phyloP scores from a whole-genome alignment of 75 land plant genomes.

The Pseudotsuga menziesii region DNA sequence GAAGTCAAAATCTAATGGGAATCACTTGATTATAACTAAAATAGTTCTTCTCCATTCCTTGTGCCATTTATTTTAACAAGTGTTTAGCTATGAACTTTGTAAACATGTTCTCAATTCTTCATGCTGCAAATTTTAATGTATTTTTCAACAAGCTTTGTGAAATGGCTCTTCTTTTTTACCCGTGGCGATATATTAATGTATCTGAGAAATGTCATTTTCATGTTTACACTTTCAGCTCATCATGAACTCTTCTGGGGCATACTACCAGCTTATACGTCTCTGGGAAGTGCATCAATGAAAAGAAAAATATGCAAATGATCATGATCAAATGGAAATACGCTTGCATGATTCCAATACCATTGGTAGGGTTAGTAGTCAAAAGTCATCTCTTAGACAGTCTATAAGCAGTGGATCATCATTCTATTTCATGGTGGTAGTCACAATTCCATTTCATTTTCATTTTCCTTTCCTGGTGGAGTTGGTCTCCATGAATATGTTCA shows the following conservation, averaged over 20 bases:
- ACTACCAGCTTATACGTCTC: constrained; percentile 59
- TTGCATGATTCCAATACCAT: constrained; percentile 15
- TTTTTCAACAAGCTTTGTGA: no score
- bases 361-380: constrained; percentile 11
- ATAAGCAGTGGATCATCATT: constrained; percentile 21
- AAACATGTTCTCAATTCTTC: no score
- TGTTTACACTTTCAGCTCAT: constrained; percentile 58
- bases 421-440: constrained; percentile 11
- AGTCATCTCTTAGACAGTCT: constrained; percentile 17
- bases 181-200: no score
- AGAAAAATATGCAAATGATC: constrained; percentile 5
- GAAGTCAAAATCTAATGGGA: no score
- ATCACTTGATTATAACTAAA: no score
- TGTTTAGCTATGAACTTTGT: no score
- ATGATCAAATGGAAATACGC: constrained; percentile 10
- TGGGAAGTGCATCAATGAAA: constrained; percentile 20
- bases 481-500: constrained; percentile 9
- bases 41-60: no score
- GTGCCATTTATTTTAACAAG: no score
- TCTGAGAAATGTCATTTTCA: no score
- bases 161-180: no score
- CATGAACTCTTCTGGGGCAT: constrained; percentile 51
- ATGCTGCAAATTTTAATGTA: no score
- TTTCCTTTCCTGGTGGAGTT: constrained; percentile 13
- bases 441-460: constrained; percentile 14